Percentiles rank a stretch among this genome's conserved stretches.
These are phyloP conservation scores for Cyclostephanos invisitatus DNA, from an alignment of 108 stramenopile species.

Conservation along the genomic window DNA sequence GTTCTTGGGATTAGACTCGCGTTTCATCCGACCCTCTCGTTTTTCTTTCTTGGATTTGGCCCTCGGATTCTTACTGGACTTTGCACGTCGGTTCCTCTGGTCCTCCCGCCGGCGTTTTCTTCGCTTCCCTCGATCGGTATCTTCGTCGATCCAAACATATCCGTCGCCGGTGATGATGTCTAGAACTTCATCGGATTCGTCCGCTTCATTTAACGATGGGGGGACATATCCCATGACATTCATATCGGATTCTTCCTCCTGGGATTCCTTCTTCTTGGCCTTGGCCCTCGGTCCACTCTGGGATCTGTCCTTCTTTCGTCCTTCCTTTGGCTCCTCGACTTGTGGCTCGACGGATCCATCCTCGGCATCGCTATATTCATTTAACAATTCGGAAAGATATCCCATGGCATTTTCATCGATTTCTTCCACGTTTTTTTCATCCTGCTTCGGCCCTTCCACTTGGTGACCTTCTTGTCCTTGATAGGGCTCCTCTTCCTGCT, in stretches of 20 bases:
- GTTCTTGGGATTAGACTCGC: neutral
- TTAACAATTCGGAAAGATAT: neutral
- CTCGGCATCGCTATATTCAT: neutral
- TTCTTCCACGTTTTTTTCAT: neutral
- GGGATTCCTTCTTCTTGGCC: neutral
- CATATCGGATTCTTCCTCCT: neutral
- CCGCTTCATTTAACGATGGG: neutral
- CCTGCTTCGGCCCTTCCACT: neutral
- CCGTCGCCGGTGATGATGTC: neutral
- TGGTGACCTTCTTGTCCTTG: neutral
- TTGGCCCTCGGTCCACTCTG: neutral
- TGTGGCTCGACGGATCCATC: neutral
- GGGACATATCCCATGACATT: conserved; percentile 6
- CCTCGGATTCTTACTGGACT: neutral
- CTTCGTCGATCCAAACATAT: neutral
- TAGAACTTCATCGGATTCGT: neutral
- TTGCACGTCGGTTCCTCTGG: neutral
- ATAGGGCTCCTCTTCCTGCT: neutral
- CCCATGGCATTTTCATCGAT: neutral
- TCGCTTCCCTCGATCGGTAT: neutral
- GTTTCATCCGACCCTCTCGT: neutral
- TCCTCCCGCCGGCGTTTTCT: neutral
- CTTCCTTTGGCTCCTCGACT: neutral
- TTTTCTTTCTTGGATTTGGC: neutral
- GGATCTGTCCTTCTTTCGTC: neutral